phyloP scores from a whole-genome alignment of 345 rosid species.

The Capsella bursapastoris region DNA sequence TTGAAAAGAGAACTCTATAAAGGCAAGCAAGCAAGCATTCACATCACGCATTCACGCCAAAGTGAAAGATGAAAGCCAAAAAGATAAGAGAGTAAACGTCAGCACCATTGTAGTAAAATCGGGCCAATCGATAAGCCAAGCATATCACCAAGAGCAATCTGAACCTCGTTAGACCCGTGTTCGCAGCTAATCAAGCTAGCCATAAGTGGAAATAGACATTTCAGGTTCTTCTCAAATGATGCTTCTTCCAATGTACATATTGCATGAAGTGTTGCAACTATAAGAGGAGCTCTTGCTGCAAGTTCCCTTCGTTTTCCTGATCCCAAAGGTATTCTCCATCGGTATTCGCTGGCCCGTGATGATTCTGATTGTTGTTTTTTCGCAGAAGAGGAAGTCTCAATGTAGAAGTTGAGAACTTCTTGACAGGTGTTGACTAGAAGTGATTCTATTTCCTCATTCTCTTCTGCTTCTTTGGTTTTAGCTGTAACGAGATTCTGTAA shows the following conservation, averaged over 20 bases:
- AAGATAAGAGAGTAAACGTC: conserved; percentile 30
- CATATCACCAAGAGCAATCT: conserved; percentile 86
- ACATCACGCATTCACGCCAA: conserved; percentile 7
- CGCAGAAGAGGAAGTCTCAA: conserved; percentile 53
- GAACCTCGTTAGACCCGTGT: conserved; percentile 91
- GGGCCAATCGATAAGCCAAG: conserved; percentile 83
- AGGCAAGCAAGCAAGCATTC: conserved; percentile 29
- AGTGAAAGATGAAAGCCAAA: conserved; percentile 6
- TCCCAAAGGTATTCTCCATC: conserved; percentile 83
- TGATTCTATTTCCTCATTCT: conserved; percentile 67
- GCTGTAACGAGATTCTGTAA: conserved; percentile 78
- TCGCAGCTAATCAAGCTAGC: conserved; percentile 83
- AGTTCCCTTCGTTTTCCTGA: conserved; percentile 90
- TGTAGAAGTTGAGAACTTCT: conserved; percentile 78
- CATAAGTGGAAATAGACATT: conserved; percentile 72
- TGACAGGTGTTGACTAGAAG: conserved; percentile 67
- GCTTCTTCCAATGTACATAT: conserved; percentile 73
- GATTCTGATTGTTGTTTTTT: conserved; percentile 49
- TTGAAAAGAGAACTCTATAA: conserved; percentile 21
- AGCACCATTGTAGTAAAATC: conserved; percentile 74
- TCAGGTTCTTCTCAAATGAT: conserved; percentile 76
- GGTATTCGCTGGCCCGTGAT: conserved; percentile 46
- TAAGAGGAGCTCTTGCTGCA: conserved; percentile 85
- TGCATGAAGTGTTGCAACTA: conserved; percentile 79
- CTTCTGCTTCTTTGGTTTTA: conserved; percentile 53